Conservation (phyloP, 2,329 filamentous ascomycete species). For the Hypoxylon sp. region DNA sequence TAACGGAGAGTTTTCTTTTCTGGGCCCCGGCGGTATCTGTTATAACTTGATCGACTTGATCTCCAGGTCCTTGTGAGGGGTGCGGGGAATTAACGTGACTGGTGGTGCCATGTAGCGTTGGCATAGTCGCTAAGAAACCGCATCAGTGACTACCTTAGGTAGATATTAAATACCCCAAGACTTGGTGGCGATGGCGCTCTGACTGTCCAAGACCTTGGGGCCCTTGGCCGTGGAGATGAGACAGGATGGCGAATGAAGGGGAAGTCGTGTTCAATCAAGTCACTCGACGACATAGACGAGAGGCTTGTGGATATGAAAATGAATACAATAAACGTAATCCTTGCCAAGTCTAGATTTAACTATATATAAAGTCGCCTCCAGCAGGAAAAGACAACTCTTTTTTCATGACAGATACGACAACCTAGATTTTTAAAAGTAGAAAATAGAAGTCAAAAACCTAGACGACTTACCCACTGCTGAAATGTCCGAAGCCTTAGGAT, state of each 20-base stretch:
- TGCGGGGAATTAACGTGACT: slow-evolving; percentile 49
- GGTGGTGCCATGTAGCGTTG: slow-evolving; percentile 44
- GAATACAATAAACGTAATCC: slow-evolving; percentile 16
- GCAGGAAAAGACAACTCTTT: slow-evolving; percentile 15
- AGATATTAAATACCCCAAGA: slow-evolving; percentile 21
- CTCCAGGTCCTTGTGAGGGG: slow-evolving; percentile 43
- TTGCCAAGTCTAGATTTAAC: slow-evolving; percentile 26
- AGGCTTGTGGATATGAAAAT: slow-evolving; percentile 15
- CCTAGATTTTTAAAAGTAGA: neutral
- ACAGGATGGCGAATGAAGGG: slow-evolving; percentile 11
- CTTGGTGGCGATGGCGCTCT: slow-evolving; percentile 4
- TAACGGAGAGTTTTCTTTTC: slow-evolving; percentile 36
- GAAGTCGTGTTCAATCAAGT: slow-evolving; percentile 18
- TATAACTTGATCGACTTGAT: slow-evolving; percentile 44
- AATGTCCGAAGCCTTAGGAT: slow-evolving; percentile 24
- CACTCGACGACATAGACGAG: slow-evolving; percentile 21
- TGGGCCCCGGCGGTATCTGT: slow-evolving; percentile 30
- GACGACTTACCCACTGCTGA: slow-evolving; percentile 33
- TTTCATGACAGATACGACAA: slow-evolving; percentile 16
- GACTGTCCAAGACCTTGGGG: slow-evolving; percentile 25
- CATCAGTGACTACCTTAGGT: slow-evolving; percentile 25
- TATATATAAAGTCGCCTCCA: slow-evolving; percentile 4
- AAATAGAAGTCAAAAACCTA: slow-evolving; percentile 14
- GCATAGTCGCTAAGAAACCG: slow-evolving; percentile 37
- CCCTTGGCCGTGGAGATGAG: slow-evolving; percentile 13